These are phyloP conservation scores for Penicillium sp. DNA, from an alignment of 2,329 filamentous ascomycete species.

Conservation along the genomic window DNA sequence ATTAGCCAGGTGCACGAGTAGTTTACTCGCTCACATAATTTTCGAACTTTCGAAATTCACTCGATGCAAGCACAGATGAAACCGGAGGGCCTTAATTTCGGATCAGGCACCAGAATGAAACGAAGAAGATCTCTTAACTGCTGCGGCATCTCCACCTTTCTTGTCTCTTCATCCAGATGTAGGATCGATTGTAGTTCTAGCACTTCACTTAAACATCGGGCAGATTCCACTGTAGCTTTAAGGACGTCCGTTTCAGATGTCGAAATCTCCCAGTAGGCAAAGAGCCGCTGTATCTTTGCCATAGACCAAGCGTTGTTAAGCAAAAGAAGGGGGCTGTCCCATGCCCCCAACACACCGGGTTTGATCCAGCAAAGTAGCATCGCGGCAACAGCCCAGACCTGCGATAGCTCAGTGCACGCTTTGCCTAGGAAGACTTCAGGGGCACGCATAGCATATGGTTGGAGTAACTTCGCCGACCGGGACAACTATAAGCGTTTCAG, in stretches of 20 bases:
- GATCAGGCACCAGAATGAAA: background rate
- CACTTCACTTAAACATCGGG: background rate
- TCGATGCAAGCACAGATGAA: background rate
- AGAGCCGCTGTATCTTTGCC: background rate
- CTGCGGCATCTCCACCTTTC: background rate
- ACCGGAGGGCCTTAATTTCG: background rate
- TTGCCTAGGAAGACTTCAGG: background rate
- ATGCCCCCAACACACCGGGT: background rate
- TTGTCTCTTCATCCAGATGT: background rate
- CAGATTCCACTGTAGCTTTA: background rate
- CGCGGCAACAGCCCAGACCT: background rate
- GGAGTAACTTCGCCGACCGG: background rate
- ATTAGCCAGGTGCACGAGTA: background rate
- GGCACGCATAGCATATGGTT: background rate
- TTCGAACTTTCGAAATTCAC: background rate
- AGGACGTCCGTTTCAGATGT: background rate
- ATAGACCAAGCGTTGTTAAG: background rate
- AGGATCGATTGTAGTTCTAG: background rate
- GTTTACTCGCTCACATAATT: background rate
- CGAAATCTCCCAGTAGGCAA: background rate
- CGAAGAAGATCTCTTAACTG: background rate
- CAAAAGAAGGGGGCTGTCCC: background rate
- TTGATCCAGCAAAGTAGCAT: slow-evolving; percentile 1
- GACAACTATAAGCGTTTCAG: background rate
- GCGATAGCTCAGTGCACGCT: background rate